phyloP scores from a whole-genome alignment of 192 early-diverging fungal genomes.

The Dimargaris cristalligena region DNA sequence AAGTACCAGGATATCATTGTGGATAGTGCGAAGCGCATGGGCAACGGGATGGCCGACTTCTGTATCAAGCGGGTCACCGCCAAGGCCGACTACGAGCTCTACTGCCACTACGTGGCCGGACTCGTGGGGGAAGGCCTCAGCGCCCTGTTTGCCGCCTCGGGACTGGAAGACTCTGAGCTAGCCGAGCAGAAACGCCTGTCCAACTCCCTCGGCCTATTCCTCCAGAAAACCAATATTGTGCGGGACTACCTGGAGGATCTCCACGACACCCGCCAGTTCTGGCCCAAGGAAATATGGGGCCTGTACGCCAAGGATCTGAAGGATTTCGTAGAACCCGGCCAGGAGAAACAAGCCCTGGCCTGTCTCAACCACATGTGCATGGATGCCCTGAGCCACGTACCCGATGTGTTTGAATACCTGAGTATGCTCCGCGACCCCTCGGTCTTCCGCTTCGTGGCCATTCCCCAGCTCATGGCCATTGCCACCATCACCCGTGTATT shows the following conservation, averaged over 20 bases:
- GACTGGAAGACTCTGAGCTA: slow-evolving; percentile 48
- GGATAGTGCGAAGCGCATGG: slow-evolving; percentile 86
- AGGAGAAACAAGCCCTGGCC: slow-evolving; percentile 47
- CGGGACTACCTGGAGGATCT: slow-evolving; percentile 90
- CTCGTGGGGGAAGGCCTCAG: slow-evolving; percentile 88
- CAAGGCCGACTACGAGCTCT: slow-evolving; percentile 81
- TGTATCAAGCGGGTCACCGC: slow-evolving; percentile 46
- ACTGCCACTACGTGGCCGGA: slow-evolving; percentile 96
- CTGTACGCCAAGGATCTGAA: slow-evolving; percentile 56
- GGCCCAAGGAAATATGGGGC: slow-evolving; percentile 90
- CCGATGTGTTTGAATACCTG: slow-evolving; percentile 78
- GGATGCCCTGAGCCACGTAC: slow-evolving; percentile 71
- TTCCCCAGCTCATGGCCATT: slow-evolving; percentile 99
- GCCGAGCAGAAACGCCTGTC: slow-evolving; percentile 36
- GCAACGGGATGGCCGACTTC: slow-evolving; percentile 88
- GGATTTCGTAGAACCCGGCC: slow-evolving; percentile 49
- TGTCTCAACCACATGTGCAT: slow-evolving; percentile 79
- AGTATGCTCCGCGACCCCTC: slow-evolving; percentile 52
- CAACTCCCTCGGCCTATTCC: slow-evolving; percentile 93
- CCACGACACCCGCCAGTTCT: slow-evolving; percentile 77
- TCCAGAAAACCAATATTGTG: slow-evolving; percentile 97
- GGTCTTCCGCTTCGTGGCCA: slow-evolving; percentile 89
- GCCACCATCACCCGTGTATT: slow-evolving; percentile 74
- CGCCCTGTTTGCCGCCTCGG: slow-evolving; percentile 71
- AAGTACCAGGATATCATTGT: slow-evolving; percentile 76